A percentile compares a stretch with the other conserved stretches of the same genome.
These are phyloP conservation scores for Takashimella tepidaria DNA, from an alignment of 1,284 basidiomycete species.

Conservation along the genomic window DNA sequence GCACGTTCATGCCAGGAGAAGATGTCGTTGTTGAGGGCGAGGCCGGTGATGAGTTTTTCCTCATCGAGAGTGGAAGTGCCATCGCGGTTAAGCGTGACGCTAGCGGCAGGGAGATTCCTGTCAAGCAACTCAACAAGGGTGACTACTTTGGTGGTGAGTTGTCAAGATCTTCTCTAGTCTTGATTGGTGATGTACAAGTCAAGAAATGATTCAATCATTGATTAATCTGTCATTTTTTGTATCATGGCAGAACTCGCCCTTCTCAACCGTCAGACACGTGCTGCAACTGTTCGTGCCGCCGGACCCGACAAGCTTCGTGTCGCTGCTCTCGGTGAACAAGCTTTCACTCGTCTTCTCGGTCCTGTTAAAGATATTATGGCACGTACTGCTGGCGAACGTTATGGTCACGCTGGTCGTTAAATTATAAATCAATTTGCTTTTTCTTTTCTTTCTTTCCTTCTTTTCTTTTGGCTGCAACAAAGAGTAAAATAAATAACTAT, in stretches of 20 bases:
- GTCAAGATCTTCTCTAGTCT: no score
- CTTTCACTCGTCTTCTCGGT: constrained; percentile 90
- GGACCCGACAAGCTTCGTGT: constrained; percentile 67
- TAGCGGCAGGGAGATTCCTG: constrained; percentile 62
- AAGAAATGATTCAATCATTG: background rate
- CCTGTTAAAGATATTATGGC: constrained; percentile 56
- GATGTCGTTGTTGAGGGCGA: constrained; percentile 88
- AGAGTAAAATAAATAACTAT: no score
- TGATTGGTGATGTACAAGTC: background rate
- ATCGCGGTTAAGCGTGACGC: constrained; percentile 72
- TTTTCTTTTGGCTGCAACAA: no score
- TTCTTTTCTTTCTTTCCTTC: no score
- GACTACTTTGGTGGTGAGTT: constrained; percentile 97
- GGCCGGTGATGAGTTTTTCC: constrained; percentile 93
- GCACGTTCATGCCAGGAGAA: constrained; percentile 74
- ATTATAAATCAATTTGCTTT: no score
- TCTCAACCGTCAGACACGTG: constrained; percentile 77
- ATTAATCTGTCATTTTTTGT: constrained; percentile 7
- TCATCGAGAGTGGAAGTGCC: constrained; percentile 89
- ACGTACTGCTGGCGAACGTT: constrained; percentile 45
- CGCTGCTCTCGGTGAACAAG: constrained; percentile 85
- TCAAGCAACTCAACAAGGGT: constrained; percentile 75
- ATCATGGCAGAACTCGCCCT: constrained; percentile 65
- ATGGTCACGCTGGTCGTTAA: constrained; percentile 24
- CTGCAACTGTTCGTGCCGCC: constrained; percentile 84